Conservation (phyloP, 306 rosid species). For the Luffa aegyptiaca region DNA sequence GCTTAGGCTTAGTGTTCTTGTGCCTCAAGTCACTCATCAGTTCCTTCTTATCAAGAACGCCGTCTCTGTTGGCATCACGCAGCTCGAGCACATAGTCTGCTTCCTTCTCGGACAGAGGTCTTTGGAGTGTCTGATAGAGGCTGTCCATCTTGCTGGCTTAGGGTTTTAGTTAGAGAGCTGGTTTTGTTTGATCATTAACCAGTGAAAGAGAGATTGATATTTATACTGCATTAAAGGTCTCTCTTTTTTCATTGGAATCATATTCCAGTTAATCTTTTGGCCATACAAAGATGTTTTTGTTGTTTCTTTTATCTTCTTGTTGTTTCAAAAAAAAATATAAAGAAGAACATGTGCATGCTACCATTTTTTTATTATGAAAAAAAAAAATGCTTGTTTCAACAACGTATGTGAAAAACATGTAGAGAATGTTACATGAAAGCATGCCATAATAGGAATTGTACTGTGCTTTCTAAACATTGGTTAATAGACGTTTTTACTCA, state of each 20-base stretch:
- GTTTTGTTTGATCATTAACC: background rate
- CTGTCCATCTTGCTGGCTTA: background rate
- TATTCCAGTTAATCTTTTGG: background rate
- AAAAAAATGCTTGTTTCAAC: too few species aligned
- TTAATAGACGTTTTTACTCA: too few species aligned
- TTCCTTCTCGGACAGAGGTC: background rate
- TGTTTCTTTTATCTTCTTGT: background rate
- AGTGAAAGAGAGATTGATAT: background rate
- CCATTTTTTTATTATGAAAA: background rate
- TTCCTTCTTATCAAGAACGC: background rate
- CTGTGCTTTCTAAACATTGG: too few species aligned
- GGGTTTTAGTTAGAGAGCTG: background rate
- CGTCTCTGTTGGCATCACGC: background rate
- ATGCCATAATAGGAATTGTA: too few species aligned
- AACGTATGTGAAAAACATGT: too few species aligned
- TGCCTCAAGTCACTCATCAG: background rate
- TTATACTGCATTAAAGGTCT: background rate
- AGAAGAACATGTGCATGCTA: background rate
- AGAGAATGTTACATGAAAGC: too few species aligned
- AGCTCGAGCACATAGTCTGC: background rate
- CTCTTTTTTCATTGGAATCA: background rate
- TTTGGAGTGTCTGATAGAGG: background rate
- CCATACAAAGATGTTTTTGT: background rate
- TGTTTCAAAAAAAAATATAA: background rate
- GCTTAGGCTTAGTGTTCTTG: background rate